A percentile compares a stretch with the other conserved stretches of the same genome.
phyloP scores from a whole-genome alignment of 1,139 yeast genomes.

The Sugiyamaella paludigena region DNA sequence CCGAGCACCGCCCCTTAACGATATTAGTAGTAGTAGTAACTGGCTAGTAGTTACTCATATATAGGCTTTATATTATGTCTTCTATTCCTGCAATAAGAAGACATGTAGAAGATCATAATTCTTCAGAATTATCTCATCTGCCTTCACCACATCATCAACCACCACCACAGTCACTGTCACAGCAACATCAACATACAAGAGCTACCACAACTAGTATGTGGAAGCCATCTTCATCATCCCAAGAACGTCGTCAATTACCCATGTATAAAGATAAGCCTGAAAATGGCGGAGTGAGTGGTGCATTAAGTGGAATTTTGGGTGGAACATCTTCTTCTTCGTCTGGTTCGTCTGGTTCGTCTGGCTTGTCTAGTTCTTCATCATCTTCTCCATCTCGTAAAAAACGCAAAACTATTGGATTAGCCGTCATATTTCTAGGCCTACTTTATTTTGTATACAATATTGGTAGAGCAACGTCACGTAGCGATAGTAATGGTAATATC shows the following conservation, averaged over 20 bases:
- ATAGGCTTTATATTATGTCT: too few species aligned
- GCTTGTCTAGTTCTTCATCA: constrained; percentile 19
- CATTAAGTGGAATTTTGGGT: constrained; percentile 7
- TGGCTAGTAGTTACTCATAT: too few species aligned
- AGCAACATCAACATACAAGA: too few species aligned
- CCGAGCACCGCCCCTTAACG: too few species aligned
- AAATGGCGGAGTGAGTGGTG: constrained; percentile 5
- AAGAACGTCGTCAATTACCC: constrained; percentile 25
- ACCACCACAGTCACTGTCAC: too few species aligned
- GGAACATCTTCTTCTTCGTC: background rate
- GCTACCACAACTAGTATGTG: constrained; percentile 1
- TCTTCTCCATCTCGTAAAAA: constrained; percentile 10
- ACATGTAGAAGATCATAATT: too few species aligned
- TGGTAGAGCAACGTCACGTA: constrained; percentile 18
- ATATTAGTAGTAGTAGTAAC: too few species aligned
- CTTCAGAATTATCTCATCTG: background rate
- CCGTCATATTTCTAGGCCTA: constrained; percentile 21
- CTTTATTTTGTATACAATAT: constrained; percentile 26
- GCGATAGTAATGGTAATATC: background rate
- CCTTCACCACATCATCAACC: too few species aligned
- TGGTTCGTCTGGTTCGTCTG: constrained; percentile 14
- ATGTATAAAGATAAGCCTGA: constrained; percentile 39
- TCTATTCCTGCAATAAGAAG: too few species aligned
- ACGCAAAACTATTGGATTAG: constrained; percentile 13
- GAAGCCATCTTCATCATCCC: constrained; percentile 5